Evolutionary conservation across 2,329 filamentous ascomycete species (phyloP).

Genomic region (Metarhizium album): DNA sequence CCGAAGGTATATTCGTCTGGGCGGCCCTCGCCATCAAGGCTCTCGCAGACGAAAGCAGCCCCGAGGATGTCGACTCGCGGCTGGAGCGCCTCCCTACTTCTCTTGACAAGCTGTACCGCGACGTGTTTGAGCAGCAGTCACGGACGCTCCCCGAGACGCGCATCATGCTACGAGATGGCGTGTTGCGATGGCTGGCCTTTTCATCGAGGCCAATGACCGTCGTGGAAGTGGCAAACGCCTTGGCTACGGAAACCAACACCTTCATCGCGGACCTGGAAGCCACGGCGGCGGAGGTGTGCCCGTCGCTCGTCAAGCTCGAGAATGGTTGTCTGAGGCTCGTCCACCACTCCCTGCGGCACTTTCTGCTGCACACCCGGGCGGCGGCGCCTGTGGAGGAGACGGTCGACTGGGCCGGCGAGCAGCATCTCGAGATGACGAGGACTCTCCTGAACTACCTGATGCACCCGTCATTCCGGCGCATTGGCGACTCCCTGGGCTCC

Average conservation of each 20-base stretch:
- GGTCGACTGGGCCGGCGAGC: not conserved
- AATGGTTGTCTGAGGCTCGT: not conserved
- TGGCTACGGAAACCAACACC: not conserved
- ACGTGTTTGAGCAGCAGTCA: not conserved
- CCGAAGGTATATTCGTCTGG: not conserved
- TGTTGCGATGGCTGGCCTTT: not conserved
- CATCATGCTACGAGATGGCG: not conserved
- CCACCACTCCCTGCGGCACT: not conserved
- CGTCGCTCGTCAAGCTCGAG: not conserved
- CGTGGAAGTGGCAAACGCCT: not conserved
- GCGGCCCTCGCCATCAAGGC: not conserved
- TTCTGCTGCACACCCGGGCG: not conserved
- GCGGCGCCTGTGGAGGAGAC: not conserved
- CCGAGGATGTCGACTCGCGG: not conserved
- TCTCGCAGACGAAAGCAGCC: not conserved
- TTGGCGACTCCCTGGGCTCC: not conserved
- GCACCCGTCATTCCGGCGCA: not conserved
- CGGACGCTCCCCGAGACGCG: not conserved
- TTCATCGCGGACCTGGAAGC: not conserved
- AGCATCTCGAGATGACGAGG: not conserved
- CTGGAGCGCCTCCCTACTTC: not conserved
- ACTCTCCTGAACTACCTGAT: not conserved
- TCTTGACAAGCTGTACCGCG: not conserved
- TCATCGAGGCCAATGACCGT: not conserved
- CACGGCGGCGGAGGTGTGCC: not conserved